Base-by-base conservation (phyloP, 164 flowering plant species). In the Tetracentron sinense region DNA sequence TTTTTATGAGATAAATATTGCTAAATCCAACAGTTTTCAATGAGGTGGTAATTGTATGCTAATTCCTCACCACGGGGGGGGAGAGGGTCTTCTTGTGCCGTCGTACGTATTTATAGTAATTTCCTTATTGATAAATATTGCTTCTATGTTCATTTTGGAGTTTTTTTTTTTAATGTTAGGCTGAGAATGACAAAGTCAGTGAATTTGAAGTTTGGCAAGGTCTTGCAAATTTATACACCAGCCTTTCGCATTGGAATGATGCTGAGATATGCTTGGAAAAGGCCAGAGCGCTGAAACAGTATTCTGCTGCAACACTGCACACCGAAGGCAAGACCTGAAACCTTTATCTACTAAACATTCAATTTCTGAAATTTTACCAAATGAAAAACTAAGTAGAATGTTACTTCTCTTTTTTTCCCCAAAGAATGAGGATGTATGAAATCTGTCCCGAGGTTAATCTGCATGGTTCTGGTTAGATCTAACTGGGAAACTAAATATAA, bases 151-250 rank as follows among this genome's bases (percentile, higher is more conserved):
- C 55, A 46, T 55, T 23, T 42, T 54, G 25, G 56, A 47, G 47
- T n/a, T 31, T 59, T 70, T 59, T 33, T 16, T 21, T 31, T 16
- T 54, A 14, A 29, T 54, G 14, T 46, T 64, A 76, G 79, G 66
- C 49, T 14, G 66, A 81, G 58, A 86, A 85, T 56, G 83, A 82
- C 69, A 84, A 72, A 50, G 77, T 81, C n/a, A 74, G 75, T 64
- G 99, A 94, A 63, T 84, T 75, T 78, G 96, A 94, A 78, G 92
- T 94, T 61, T 94, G 99, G 99, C 88, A 82, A 66, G 96, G 85
- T 57, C 90, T 94, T 33, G 92, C 99, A 54, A 80, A 75, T 64
- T 69, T 94, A 28, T 94, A 94, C 71, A 81, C 96, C 54, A 81
- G 85, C 64, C 97, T 94, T 73, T 83, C 89, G n/a, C 85, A 84